A percentile compares a stretch with the other conserved stretches of the same genome.
Evolutionary conservation across 306 rosid species (phyloP).

Genomic region (Hylodesmum podocarpum): DNA sequence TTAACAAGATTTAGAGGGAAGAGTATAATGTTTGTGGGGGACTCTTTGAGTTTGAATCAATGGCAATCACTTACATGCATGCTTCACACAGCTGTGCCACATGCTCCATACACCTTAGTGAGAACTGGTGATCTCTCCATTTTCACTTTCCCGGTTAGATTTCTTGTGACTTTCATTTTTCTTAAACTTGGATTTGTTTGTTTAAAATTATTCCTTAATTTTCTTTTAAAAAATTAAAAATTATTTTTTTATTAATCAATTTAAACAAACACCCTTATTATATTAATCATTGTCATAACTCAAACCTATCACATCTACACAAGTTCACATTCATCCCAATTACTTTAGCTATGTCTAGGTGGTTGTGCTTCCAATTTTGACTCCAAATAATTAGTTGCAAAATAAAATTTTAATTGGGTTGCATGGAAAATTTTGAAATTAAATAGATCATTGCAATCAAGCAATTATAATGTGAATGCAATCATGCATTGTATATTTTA

Average conservation of each 20-base stretch:
- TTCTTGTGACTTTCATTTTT: not conserved
- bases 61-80: constrained; percentile 73
- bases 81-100: constrained; percentile 44
- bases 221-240: too few relatives aligned
- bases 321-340: not conserved
- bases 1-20: constrained; percentile 45
- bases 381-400: not conserved
- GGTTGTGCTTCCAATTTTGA: not conserved
- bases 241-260: too few relatives aligned
- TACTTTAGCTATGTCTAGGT: not conserved
- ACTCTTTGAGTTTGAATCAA: constrained; percentile 66
- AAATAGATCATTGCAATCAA: not conserved
- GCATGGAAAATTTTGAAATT: not conserved
- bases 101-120: constrained; percentile 18
- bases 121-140: constrained; percentile 36
- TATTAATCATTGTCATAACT: not conserved
- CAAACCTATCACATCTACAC: not conserved
- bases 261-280: too few relatives aligned
- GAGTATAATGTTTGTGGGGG: constrained; percentile 60
- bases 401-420: not conserved
- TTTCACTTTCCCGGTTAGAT: constrained; percentile 50
- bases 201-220: too few relatives aligned
- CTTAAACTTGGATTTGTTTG: too few relatives aligned
- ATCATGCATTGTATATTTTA: not conserved
- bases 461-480: not conserved